Evolutionary conservation across 148 eudicot genomes (phyloP).

Genomic region (Pharnaceum exiguum): DNA sequence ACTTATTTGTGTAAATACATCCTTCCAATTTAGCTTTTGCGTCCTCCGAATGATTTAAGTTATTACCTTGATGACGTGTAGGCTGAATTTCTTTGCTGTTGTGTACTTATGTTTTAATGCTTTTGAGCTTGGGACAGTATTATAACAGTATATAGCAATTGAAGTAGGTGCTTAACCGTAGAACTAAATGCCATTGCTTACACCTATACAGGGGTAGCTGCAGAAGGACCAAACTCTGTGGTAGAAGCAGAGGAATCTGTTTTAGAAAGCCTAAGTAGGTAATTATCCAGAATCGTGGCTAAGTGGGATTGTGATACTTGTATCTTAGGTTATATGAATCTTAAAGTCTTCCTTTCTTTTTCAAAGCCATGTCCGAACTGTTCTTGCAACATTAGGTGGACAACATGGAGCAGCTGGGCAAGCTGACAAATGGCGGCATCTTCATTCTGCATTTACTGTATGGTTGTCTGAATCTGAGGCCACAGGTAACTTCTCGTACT

Average conservation of each 20-base stretch:
- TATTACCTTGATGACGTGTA: too few relatives aligned
- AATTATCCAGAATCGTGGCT: constrained; percentile 9
- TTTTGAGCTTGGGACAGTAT: too few relatives aligned
- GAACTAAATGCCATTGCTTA: not conserved
- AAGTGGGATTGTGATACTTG: not conserved
- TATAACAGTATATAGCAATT: not conserved
- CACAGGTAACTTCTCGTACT: constrained; percentile 30
- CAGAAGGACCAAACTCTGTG: constrained; percentile 70
- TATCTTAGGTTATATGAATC: not conserved
- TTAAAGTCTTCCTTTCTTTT: not conserved
- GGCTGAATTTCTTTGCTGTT: too few relatives aligned
- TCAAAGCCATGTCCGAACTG: constrained; percentile 75
- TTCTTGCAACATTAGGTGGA: constrained; percentile 85
- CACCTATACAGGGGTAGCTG: constrained; percentile 42
- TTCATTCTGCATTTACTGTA: constrained; percentile 79
- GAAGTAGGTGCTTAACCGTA: not conserved
- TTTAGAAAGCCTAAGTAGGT: constrained; percentile 90
- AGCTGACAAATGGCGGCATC: constrained; percentile 72
- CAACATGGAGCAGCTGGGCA: constrained; percentile 68
- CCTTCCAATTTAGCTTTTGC: too few relatives aligned
- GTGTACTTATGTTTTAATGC: too few relatives aligned
- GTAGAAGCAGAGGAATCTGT: constrained; percentile 69
- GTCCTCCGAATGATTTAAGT: too few relatives aligned
- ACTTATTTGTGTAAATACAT: too few relatives aligned
- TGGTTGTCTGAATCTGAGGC: constrained; percentile 84